These are phyloP conservation scores for Colletotrichum abscissum DNA, from an alignment of 2,329 filamentous ascomycete genomes.

Conservation along the genomic window DNA sequence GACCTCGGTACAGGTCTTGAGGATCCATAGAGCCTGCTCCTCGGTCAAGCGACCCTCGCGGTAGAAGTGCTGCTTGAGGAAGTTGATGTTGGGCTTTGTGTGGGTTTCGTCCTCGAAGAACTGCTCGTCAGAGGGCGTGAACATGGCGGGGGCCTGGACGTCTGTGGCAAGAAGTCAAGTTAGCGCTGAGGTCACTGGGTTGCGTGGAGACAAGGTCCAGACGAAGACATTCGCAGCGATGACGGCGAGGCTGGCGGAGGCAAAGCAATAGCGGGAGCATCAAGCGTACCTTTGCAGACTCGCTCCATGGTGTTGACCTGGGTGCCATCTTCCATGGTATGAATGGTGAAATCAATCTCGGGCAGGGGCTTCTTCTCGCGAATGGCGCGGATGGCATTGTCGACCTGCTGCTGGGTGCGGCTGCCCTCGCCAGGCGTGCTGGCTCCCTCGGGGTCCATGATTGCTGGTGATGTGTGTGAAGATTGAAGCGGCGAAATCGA, in stretches of 20 bases:
- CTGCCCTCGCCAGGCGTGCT: slow-evolving; percentile 53
- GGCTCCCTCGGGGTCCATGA: slow-evolving; percentile 62
- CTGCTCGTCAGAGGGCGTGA: slow-evolving; percentile 90
- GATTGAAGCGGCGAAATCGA: slow-evolving; percentile 5
- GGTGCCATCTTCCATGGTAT: slow-evolving; percentile 96
- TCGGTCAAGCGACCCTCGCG: slow-evolving; percentile 96
- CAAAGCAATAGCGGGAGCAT: slow-evolving; percentile 18
- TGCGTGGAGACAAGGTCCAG: neutral
- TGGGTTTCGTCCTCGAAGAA: slow-evolving; percentile 91
- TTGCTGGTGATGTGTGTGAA: slow-evolving; percentile 30
- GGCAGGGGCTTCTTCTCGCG: slow-evolving; percentile 94
- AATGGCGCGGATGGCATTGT: slow-evolving; percentile 92
- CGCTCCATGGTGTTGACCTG: slow-evolving; percentile 96
- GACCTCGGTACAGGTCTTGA: slow-evolving; percentile 87
- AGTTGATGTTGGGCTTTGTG: slow-evolving; percentile 90
- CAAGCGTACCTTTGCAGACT: slow-evolving; percentile 91
- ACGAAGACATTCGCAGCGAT: neutral
- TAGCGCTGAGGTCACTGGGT: slow-evolving; percentile 7
- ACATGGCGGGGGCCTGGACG: slow-evolving; percentile 96
- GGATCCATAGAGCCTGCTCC: slow-evolving; percentile 96
- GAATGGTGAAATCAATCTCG: slow-evolving; percentile 98
- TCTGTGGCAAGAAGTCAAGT: slow-evolving; percentile 65
- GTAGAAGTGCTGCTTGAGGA: slow-evolving; percentile 98
- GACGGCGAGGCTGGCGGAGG: slow-evolving; percentile 38
- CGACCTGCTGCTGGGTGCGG: slow-evolving; percentile 73